Conservation (phyloP, 768 basidiomycete species). For the Amyloporia xantha region DNA sequence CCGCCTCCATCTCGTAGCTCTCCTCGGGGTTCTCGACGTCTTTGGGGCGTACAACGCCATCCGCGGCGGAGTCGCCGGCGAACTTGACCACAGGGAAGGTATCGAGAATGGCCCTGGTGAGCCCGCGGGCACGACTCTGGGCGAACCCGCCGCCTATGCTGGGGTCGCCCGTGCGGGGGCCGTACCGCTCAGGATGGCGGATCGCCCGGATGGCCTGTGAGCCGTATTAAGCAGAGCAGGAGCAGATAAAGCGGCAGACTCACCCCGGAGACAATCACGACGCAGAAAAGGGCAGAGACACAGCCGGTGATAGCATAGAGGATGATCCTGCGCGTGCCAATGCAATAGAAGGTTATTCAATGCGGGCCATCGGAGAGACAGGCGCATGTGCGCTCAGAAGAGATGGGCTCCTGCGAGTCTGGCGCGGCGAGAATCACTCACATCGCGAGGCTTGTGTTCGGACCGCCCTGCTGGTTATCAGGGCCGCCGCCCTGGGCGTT, state of each 20-base stretch:
- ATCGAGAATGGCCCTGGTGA: slow-evolving; percentile 89
- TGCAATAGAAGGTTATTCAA: not conserved
- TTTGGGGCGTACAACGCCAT: not conserved
- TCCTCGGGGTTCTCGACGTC: slow-evolving; percentile 6
- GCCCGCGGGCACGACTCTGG: slow-evolving; percentile 73
- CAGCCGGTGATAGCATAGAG: slow-evolving; percentile 86
- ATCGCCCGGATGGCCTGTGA: slow-evolving; percentile 70
- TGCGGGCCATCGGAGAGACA: too few species aligned
- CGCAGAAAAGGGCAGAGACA: slow-evolving; percentile 76
- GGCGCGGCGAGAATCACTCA: slow-evolving; percentile 30
- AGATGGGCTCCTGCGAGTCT: not conserved
- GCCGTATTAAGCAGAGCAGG: not conserved
- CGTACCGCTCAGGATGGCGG: slow-evolving; percentile 88
- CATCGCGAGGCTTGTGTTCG: slow-evolving; percentile 58
- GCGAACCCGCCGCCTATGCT: slow-evolving; percentile 23
- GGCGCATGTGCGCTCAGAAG: too few species aligned
- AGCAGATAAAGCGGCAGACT: slow-evolving; percentile 20
- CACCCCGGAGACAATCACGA: slow-evolving; percentile 83
- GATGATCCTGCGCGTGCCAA: slow-evolving; percentile 49
- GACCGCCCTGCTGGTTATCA: not conserved
- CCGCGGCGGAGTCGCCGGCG: slow-evolving; percentile 27
- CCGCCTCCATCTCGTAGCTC: not conserved
- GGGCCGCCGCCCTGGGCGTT: not conserved
- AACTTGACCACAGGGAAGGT: slow-evolving; percentile 95
- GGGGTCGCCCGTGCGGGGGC: slow-evolving; percentile 48